Evolutionary conservation across 495 filamentous ascomycete genomes (phyloP).

Genomic region (Penicillium subrubescens): DNA sequence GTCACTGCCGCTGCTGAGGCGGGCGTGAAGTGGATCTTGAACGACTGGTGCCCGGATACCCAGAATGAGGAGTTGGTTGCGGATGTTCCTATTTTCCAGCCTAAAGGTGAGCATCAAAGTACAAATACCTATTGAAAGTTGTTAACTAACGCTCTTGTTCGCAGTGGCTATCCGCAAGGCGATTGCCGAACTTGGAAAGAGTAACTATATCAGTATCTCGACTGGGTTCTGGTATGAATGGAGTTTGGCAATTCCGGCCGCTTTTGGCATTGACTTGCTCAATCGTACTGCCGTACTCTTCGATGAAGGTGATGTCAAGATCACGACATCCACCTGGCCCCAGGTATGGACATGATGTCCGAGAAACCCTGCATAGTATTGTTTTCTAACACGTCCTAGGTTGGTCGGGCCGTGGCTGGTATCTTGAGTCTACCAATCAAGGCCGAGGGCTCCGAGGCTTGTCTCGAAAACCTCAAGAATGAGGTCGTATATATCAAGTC

Average conservation of each 20-base stretch:
- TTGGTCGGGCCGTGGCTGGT: slow-evolving; percentile 46
- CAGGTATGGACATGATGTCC: slow-evolving; percentile 24
- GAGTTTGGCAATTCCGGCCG: slow-evolving; percentile 34
- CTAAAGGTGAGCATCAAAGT: slow-evolving; percentile 7
- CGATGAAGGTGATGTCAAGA: slow-evolving; percentile 49
- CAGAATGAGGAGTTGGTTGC: slow-evolving; percentile 35
- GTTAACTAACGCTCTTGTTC: background rate
- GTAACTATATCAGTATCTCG: slow-evolving; percentile 52
- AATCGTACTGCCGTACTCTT: slow-evolving; percentile 42
- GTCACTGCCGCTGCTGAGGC: slow-evolving; percentile 63
- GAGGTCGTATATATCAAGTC: slow-evolving; percentile 44
- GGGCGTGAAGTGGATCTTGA: slow-evolving; percentile 61
- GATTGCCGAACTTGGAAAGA: slow-evolving; percentile 48
- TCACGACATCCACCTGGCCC: slow-evolving; percentile 42
- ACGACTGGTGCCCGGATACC: slow-evolving; percentile 52
- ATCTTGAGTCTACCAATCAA: slow-evolving; percentile 45
- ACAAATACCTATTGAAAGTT: no score
- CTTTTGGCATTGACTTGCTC: slow-evolving; percentile 50
- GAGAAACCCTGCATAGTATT: background rate
- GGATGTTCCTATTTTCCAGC: slow-evolving; percentile 32
- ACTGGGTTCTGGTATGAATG: slow-evolving; percentile 59
- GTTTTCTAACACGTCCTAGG: slow-evolving; percentile 1
- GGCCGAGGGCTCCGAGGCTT: slow-evolving; percentile 41
- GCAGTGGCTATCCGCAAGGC: slow-evolving; percentile 12
- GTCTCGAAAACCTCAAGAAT: slow-evolving; percentile 37